Conservation (phyloP, 352 stramenopile genomes). For the Blastocystis sp. region DNA sequence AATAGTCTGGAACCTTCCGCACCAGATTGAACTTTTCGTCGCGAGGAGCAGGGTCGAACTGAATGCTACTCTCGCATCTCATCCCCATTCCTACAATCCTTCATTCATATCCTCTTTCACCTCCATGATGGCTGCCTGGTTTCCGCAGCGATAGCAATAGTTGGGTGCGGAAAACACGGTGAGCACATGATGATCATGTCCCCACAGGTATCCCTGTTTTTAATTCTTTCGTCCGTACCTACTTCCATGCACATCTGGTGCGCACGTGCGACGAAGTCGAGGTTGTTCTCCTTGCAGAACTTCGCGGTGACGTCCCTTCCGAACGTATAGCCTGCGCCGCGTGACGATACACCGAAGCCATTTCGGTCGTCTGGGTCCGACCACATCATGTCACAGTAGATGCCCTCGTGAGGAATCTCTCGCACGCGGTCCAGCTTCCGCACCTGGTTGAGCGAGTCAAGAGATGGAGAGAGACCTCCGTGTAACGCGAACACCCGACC, state of each 20-base stretch:
- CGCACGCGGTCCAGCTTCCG: slow-evolving; percentile 58
- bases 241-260: slow-evolving; percentile 75
- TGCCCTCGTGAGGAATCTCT: slow-evolving; percentile 60
- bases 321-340: slow-evolving; percentile 75
- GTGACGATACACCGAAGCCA: slow-evolving; percentile 62
- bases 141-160: slow-evolving; percentile 76
- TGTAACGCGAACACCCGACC: slow-evolving; percentile 59
- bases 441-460: slow-evolving; percentile 60
- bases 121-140: slow-evolving; percentile 79
- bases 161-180: slow-evolving; percentile 75
- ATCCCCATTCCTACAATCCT: slow-evolving; percentile 1
- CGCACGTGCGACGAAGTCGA: slow-evolving; percentile 69
- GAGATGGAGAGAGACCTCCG: slow-evolving; percentile 58
- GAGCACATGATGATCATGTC: slow-evolving; percentile 75
- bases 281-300: slow-evolving; percentile 71
- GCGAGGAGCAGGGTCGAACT: slow-evolving; percentile 76
- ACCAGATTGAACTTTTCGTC: slow-evolving; percentile 80
- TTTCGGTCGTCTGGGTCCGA: slow-evolving; percentile 60
- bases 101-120: slow-evolving; percentile 64
- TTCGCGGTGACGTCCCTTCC: slow-evolving; percentile 70
- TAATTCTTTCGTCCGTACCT: neutral
- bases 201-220: slow-evolving; percentile 74
- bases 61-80: slow-evolving; percentile 62
- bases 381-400: slow-evolving; percentile 60
- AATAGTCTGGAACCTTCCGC: slow-evolving; percentile 80